Evolutionary conservation across 352 stramenopile genomes (phyloP).

Genomic region (Pythium oligandrum): DNA sequence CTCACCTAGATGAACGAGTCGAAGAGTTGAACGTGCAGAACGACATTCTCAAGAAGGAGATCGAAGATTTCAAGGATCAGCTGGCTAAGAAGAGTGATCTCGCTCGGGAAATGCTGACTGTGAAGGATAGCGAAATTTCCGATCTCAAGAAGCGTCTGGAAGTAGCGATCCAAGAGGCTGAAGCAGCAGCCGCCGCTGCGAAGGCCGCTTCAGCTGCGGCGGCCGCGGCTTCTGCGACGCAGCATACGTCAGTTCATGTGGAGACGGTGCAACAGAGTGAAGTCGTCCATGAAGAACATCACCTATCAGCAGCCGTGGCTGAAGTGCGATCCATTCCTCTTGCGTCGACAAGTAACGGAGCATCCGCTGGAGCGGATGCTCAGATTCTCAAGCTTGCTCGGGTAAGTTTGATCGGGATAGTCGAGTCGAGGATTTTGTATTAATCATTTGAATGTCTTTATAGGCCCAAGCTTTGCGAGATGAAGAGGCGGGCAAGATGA

Average conservation of each 20-base stretch:
- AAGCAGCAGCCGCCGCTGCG: constrained; percentile 1
- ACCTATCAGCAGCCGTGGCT: constrained; percentile 8
- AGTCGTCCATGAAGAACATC: constrained; percentile 5
- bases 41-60: constrained; percentile 22
- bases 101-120: constrained; percentile 29
- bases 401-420: constrained; percentile 8
- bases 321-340: constrained; percentile 44
- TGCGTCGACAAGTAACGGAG: constrained; percentile 15
- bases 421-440: background rate
- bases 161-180: constrained; percentile 4
- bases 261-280: constrained; percentile 19
- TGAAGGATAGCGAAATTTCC: constrained; percentile 39
- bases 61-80: constrained; percentile 24
- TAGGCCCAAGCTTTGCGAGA: constrained; percentile 25
- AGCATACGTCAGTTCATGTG: background rate
- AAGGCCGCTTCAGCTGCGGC: constrained; percentile 1
- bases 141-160: constrained; percentile 9
- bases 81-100: constrained; percentile 27
- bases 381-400: constrained; percentile 24
- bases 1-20: constrained; percentile 26
- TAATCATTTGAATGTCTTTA: constrained; percentile 6
- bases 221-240: background rate
- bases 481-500: constrained; percentile 37
- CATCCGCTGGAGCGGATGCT: constrained; percentile 9
- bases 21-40: constrained; percentile 25